Evolutionary conservation across 441 rosid genomes (phyloP).

Genomic region (Theobroma grandiflorum): DNA sequence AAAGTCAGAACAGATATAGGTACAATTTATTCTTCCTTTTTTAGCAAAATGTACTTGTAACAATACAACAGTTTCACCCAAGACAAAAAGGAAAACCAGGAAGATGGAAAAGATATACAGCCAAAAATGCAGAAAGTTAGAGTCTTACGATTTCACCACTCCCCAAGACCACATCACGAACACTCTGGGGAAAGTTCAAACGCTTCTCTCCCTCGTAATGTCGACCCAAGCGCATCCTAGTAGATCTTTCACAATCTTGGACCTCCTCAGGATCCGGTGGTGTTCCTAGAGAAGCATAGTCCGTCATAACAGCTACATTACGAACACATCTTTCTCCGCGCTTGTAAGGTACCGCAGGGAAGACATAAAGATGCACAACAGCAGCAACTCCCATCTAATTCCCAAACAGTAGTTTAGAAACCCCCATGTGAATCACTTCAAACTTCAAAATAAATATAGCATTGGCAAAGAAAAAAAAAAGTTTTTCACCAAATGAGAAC

Average conservation of each 20-base stretch:
- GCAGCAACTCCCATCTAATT: slow-evolving; percentile 97
- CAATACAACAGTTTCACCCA: not conserved
- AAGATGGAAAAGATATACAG: not conserved
- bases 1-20: slow-evolving; percentile 12
- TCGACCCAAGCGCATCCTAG: slow-evolving; percentile 61
- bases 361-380: slow-evolving; percentile 88
- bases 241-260: slow-evolving; percentile 77
- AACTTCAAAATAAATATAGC: slow-evolving; percentile 12
- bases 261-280: slow-evolving; percentile 96
- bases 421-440: slow-evolving; percentile 12
- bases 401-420: slow-evolving; percentile 33
- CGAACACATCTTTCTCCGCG: slow-evolving; percentile 99
- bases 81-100: not conserved
- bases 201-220: slow-evolving; percentile 77
- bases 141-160: slow-evolving; percentile 94
- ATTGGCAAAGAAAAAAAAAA: not conserved
- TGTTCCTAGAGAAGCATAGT: slow-evolving; percentile 87
- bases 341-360: slow-evolving; percentile 90
- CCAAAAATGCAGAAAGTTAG: not conserved
- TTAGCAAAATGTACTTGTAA: not conserved
- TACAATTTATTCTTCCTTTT: not conserved
- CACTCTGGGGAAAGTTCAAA: slow-evolving; percentile 93
- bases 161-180: slow-evolving; percentile 92
- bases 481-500: not conserved
- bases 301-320: slow-evolving; percentile 89